Evolutionary conservation across 352 stramenopile species (phyloP).

Genomic region (Phytophthora pinifolia): DNA sequence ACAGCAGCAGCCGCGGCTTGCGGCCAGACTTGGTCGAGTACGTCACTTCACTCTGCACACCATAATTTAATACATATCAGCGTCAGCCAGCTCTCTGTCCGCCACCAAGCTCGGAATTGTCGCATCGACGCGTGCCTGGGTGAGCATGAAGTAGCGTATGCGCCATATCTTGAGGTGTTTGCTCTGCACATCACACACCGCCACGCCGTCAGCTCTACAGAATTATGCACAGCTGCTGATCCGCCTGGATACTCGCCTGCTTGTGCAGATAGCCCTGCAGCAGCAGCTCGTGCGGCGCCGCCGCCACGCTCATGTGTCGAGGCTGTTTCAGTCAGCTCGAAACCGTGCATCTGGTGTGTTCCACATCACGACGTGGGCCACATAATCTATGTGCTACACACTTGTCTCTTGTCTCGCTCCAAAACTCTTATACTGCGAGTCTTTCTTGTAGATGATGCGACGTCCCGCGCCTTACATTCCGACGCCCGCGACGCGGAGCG

Average conservation of each 20-base stretch:
- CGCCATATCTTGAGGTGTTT: slow-evolving; percentile 87
- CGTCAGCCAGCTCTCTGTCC: neutral
- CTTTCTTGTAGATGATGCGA: too few relatives aligned
- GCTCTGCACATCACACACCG: slow-evolving; percentile 43
- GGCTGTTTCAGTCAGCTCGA: slow-evolving; percentile 4
- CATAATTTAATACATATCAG: neutral
- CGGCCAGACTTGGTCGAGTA: slow-evolving; percentile 87
- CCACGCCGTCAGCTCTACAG: neutral
- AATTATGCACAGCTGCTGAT: neutral
- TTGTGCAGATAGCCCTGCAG: slow-evolving; percentile 89
- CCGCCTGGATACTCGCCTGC: slow-evolving; percentile 32
- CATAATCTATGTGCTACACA: too few relatives aligned
- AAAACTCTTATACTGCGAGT: too few relatives aligned
- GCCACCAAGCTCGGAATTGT: neutral
- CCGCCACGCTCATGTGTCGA: slow-evolving; percentile 43
- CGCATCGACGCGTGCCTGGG: slow-evolving; percentile 40
- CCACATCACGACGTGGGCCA: too few relatives aligned
- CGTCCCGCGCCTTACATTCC: slow-evolving; percentile 5
- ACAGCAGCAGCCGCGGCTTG: slow-evolving; percentile 51
- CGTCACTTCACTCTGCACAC: slow-evolving; percentile 57
- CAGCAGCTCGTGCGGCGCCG: slow-evolving; percentile 46
- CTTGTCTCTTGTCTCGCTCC: too few relatives aligned
- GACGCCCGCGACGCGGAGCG: slow-evolving; percentile 1
- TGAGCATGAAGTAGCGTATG: slow-evolving; percentile 85
- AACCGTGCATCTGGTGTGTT: too few relatives aligned